Percentiles rank a stretch among this genome's conserved stretches.
Conservation (phyloP, 768 basidiomycete species). For the Boletellus emodensis region DNA sequence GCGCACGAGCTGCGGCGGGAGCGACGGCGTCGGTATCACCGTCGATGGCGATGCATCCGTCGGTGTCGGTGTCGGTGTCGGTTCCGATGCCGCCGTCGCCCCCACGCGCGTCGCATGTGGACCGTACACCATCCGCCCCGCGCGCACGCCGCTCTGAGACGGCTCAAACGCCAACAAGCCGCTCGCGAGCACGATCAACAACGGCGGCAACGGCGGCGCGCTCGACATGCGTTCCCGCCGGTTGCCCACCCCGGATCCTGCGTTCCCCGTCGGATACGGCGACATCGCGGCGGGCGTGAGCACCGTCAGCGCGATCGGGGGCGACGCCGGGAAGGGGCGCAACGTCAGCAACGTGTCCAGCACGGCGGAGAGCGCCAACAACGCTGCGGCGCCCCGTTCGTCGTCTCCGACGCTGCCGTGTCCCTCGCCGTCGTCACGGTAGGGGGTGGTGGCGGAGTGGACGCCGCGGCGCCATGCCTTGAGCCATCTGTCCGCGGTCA, state of each 20-base stretch:
- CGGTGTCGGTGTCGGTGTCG: neutral
- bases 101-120: constrained; percentile 10
- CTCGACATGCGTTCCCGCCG: constrained; percentile 23
- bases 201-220: constrained; percentile 32
- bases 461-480: constrained; percentile 23
- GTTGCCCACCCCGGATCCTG: constrained; percentile 1
- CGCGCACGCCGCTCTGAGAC: constrained; percentile 23
- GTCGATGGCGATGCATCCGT: too few relatives aligned
- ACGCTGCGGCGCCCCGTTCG: constrained; percentile 2
- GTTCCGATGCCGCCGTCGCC: neutral
- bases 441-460: neutral
- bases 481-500: constrained; percentile 20
- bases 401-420: neutral
- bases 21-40: constrained; percentile 20
- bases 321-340: constrained; percentile 25
- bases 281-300: constrained; percentile 10
- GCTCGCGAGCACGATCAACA: constrained; percentile 25
- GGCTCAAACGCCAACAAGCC: constrained; percentile 9
- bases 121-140: constrained; percentile 17
- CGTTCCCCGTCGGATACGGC: constrained; percentile 8
- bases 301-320: constrained; percentile 19
- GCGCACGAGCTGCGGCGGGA: constrained; percentile 35
- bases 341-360: constrained; percentile 34
- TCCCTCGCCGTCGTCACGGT: neutral
- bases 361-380: constrained; percentile 27